Evolutionary conservation across 2,329 filamentous ascomycete species (phyloP), one percentile per base, ranked within the genome.

Genomic region (Cercospora janseana): DNA sequence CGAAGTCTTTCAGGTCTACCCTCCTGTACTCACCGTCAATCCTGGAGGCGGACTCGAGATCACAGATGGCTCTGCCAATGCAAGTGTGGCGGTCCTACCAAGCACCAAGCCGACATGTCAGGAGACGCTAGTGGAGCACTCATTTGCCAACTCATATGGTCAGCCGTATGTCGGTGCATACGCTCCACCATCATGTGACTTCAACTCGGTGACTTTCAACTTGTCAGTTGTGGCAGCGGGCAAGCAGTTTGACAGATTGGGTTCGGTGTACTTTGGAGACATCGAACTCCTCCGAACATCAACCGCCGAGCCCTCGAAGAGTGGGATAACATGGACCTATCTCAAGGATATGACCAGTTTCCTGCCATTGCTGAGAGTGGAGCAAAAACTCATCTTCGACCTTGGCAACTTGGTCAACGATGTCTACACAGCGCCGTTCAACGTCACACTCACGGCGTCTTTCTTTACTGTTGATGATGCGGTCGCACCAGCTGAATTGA

Each of bases 201-300:
- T 92, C 72, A 86, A 89, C 63, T 79, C 82, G 26, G 84, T 91
- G 12, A 78, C 81, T 18, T 81, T 93, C 67, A 89, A 90, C 63
- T 79, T 93, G 58, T 91, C 86, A 0, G 83, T 87, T 10, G 80
- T 80, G 1, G 87, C 85, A 7, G 72, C 75, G 54, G 88, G 88
- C 1, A 77, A 80, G 3, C 88, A 94, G 60, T 91, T 80, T 67
- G 88, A 94, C 65, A 79, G 88, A 29, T 75, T 92, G 6, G 88
- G 82, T 3, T 68, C 85, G 24, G 83, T 93, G 77, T 93, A 85
- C 61, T 74, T 93, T 28, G 82, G 81, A 31, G 86, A 92, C 65
- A 82, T 80, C 7, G 88, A 94, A 66, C 77, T 94, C n/a, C 93
- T 86, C 75, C 77, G 88, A 18, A 91, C 87, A 2, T 90, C 87